Conservation (phyloP, 2,329 filamentous ascomycete genomes). For the Sporothrix dimorphospora region DNA sequence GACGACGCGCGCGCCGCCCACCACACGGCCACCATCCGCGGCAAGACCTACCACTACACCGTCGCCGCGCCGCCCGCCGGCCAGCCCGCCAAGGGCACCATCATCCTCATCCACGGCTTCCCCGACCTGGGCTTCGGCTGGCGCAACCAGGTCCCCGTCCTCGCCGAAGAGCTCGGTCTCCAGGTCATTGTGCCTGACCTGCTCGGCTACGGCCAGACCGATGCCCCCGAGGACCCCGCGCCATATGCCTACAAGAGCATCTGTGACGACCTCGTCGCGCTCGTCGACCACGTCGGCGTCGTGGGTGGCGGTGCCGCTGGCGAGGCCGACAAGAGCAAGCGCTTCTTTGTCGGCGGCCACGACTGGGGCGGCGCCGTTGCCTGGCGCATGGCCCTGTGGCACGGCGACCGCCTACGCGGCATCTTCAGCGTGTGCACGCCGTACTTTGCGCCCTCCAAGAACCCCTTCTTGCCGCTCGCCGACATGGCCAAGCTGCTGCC, state of each 20-base stretch:
- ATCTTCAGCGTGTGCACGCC: conserved; percentile 84
- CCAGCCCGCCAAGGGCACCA: conserved; percentile 39
- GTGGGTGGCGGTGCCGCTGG: conserved; percentile 38
- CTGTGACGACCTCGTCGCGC: conserved; percentile 72
- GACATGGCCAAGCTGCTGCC: conserved; percentile 61
- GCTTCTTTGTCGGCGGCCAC: conserved; percentile 81
- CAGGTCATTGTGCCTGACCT: conserved; percentile 84
- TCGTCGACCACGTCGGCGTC: conserved; percentile 63
- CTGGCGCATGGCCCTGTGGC: conserved; percentile 73
- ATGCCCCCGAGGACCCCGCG: conserved; percentile 62
- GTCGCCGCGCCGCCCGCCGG: conserved; percentile 52
- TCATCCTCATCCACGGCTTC: conserved; percentile 69
- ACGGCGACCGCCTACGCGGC: conserved; percentile 71
- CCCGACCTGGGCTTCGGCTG: conserved; percentile 84
- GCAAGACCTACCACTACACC: conserved; percentile 70
- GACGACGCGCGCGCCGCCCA: conserved; percentile 69
- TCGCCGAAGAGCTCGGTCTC: conserved; percentile 70
- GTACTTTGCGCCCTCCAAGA: conserved; percentile 58
- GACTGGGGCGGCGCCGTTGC: conserved; percentile 84
- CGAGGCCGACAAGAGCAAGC: conserved; percentile 46
- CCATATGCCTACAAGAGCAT: conserved; percentile 74
- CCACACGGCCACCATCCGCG: conserved; percentile 65
- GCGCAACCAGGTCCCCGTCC: conserved; percentile 83
- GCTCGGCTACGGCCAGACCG: conserved; percentile 82
- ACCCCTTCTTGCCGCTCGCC: conserved; percentile 56